phyloP scores from a whole-genome alignment of 768 basidiomycete species.

The Lactifluus piperatus region DNA sequence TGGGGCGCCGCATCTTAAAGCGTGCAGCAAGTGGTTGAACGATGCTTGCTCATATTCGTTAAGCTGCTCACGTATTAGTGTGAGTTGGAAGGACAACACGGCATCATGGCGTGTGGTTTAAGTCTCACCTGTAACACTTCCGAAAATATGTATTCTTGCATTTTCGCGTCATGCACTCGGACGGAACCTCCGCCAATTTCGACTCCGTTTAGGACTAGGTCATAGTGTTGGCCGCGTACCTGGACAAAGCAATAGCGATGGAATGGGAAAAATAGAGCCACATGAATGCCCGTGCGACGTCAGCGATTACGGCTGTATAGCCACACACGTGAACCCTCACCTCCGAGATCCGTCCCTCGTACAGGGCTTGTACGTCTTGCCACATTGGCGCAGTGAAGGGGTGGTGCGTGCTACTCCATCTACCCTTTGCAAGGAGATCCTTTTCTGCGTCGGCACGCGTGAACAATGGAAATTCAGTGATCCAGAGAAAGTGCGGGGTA shows the following conservation, averaged over 20 bases:
- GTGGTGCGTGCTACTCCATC: constrained; percentile 91
- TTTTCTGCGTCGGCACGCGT: constrained; percentile 83
- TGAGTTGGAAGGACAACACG: neutral
- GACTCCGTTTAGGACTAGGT: constrained; percentile 87
- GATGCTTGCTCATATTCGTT: constrained; percentile 59
- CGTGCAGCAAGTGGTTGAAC: constrained; percentile 81
- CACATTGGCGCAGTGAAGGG: constrained; percentile 95
- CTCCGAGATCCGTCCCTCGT: constrained; percentile 53
- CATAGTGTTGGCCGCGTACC: constrained; percentile 94
- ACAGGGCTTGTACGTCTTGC: constrained; percentile 75
- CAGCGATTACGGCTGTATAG: constrained; percentile 31
- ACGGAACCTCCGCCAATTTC: constrained; percentile 95
- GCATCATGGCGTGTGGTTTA: no score
- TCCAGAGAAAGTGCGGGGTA: constrained; percentile 83
- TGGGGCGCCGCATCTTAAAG: constrained; percentile 83
- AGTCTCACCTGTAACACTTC: constrained; percentile 61
- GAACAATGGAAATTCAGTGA: constrained; percentile 93
- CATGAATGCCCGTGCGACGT: neutral
- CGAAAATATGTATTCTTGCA: constrained; percentile 79
- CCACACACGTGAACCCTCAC: constrained; percentile 23
- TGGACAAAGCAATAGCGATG: constrained; percentile 25
- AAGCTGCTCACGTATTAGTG: constrained; percentile 39
- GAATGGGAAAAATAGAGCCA: constrained; percentile 1
- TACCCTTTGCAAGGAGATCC: constrained; percentile 71
- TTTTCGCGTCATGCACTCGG: constrained; percentile 76